A percentile compares a stretch with the other conserved stretches of the same genome.
phyloP scores from a whole-genome alignment of 202 grass and related monocot genomes.

The Panicum hallii region DNA sequence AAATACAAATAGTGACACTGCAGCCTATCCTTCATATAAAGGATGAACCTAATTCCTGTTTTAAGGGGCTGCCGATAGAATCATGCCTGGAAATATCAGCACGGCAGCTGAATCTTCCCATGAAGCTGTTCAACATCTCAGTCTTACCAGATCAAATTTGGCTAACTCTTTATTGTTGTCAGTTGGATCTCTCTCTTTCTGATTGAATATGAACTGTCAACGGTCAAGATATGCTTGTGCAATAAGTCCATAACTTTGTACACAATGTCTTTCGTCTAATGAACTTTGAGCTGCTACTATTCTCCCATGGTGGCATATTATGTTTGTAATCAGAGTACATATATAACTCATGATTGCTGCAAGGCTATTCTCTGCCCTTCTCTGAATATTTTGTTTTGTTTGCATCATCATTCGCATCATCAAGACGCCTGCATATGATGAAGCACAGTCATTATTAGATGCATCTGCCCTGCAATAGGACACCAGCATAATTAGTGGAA shows the following conservation, averaged over 20 bases:
- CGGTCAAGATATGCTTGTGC: background rate
- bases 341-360: slow-evolving; percentile 4
- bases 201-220: background rate
- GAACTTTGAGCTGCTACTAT: background rate
- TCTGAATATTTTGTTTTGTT: background rate
- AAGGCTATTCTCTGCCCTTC: slow-evolving; percentile 11
- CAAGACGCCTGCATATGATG: background rate
- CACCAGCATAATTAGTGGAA: background rate
- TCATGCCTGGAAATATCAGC: background rate
- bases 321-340: background rate
- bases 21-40: background rate
- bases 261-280: background rate
- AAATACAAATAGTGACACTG: background rate
- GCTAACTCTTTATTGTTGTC: background rate
- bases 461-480: background rate
- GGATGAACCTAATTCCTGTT: background rate
- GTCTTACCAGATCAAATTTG: background rate
- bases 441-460: background rate
- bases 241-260: background rate
- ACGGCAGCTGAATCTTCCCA: background rate
- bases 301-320: slow-evolving; percentile 7
- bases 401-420: background rate
- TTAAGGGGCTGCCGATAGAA: background rate
- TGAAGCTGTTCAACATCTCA: background rate
- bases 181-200: slow-evolving; percentile 1